Conservation (phyloP, 148 eudicot genomes). For the Chenopodium album region DNA sequence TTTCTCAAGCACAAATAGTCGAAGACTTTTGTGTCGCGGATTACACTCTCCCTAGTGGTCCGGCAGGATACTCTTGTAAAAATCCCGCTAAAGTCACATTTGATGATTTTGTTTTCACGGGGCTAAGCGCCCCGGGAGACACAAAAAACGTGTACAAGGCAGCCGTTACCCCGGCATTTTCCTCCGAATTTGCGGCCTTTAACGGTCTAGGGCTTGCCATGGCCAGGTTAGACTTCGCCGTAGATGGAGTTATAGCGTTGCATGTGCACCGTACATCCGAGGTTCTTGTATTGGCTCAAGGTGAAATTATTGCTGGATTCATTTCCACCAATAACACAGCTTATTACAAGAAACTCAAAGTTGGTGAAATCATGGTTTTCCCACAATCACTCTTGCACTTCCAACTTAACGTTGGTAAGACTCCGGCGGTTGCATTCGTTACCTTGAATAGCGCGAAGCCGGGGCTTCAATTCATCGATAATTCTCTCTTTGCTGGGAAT, state of each 20-base stretch:
- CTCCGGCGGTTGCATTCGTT: not conserved
- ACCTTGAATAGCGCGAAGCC: not conserved
- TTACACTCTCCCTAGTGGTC: not conserved
- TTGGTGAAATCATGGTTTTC: not conserved
- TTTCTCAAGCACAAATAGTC: not conserved
- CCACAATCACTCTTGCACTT: not conserved
- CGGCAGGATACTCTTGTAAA: not conserved
- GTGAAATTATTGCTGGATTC: not conserved
- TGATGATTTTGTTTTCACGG: not conserved
- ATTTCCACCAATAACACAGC: not conserved
- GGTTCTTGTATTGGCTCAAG: not conserved
- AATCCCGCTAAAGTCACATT: not conserved
- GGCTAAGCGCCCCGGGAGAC: not conserved
- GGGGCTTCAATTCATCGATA: not conserved
- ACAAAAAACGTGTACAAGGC: not conserved
- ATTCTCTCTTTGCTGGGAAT: not conserved
- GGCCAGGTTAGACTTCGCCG: not conserved
- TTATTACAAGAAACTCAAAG: not conserved
- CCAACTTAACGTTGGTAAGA: not conserved
- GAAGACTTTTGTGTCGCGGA: not conserved
- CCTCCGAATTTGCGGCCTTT: not conserved
- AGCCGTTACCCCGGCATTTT: not conserved
- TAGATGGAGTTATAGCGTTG: not conserved
- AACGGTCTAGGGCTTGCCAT: not conserved
- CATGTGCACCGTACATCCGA: not conserved